phyloP scores from a whole-genome alignment of 2,329 filamentous ascomycete species.

The Hypoxylon sp. region DNA sequence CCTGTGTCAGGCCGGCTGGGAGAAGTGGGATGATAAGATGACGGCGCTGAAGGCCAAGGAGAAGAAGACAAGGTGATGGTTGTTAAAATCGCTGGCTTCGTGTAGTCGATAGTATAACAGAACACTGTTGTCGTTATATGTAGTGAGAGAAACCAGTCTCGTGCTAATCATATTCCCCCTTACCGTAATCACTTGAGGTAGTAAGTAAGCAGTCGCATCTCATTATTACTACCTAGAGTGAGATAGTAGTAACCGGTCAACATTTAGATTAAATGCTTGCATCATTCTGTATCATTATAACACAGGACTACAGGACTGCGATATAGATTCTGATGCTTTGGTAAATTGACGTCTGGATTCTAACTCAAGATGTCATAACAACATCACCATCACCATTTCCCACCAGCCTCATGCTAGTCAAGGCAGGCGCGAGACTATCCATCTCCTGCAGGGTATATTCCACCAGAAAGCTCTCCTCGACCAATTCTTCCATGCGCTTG shows the following conservation, averaged over 20 bases:
- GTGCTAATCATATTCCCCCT: neutral
- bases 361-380: constrained; percentile 53
- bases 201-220: neutral
- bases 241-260: no score
- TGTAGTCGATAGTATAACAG: no score
- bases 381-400: constrained; percentile 57
- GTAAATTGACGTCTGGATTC: neutral
- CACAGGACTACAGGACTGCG: neutral
- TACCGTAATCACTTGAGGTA: no score
- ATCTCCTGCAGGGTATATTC: constrained; percentile 95
- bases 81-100: no score
- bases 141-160: neutral
- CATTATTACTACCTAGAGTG: no score
- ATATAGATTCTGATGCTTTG: neutral
- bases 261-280: neutral
- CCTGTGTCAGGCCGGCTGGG: constrained; percentile 91
- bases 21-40: constrained; percentile 79
- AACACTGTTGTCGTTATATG: neutral
- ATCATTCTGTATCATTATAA: neutral
- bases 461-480: constrained; percentile 93
- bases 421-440: constrained; percentile 74
- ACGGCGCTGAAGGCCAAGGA: constrained; percentile 51
- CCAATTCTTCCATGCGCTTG: constrained; percentile 85
- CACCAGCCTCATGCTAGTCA: constrained; percentile 53
- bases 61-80: constrained; percentile 47